Percentiles rank a stretch among this genome's conserved stretches.
phyloP scores from a whole-genome alignment of 345 rosid species.

The Eucalyptus sp. region DNA sequence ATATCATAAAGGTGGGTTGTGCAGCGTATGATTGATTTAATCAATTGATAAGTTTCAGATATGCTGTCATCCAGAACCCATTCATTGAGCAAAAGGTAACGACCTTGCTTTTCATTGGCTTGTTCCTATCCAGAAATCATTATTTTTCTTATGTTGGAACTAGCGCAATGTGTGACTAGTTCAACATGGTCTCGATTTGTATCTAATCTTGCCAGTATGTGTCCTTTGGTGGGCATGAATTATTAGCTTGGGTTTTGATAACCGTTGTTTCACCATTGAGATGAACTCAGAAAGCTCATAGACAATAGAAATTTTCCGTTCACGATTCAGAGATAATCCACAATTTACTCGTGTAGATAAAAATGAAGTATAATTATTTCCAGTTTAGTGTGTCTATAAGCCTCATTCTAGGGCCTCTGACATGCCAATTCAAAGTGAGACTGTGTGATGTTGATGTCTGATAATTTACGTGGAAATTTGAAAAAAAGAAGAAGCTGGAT shows the following conservation, averaged over 20 bases:
- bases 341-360: background rate
- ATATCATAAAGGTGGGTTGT: background rate
- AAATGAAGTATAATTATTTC: background rate
- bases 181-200: background rate
- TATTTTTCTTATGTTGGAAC: background rate
- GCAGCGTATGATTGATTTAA: background rate
- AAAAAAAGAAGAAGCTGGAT: background rate
- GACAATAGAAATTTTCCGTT: background rate
- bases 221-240: background rate
- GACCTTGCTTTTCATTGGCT: background rate
- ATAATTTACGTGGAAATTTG: background rate
- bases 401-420: background rate
- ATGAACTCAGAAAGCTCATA: background rate
- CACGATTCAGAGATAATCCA: background rate
- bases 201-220: background rate
- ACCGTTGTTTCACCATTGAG: background rate
- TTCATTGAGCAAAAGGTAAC: background rate
- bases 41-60: background rate
- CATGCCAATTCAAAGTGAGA: background rate
- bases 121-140: background rate
- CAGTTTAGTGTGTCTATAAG: background rate
- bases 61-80: background rate
- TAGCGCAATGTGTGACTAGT: background rate
- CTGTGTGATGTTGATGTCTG: background rate
- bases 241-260: background rate